Evolutionary conservation across 164 flowering plant genomes (phyloP).

Genomic region (Magnolia sinica): DNA sequence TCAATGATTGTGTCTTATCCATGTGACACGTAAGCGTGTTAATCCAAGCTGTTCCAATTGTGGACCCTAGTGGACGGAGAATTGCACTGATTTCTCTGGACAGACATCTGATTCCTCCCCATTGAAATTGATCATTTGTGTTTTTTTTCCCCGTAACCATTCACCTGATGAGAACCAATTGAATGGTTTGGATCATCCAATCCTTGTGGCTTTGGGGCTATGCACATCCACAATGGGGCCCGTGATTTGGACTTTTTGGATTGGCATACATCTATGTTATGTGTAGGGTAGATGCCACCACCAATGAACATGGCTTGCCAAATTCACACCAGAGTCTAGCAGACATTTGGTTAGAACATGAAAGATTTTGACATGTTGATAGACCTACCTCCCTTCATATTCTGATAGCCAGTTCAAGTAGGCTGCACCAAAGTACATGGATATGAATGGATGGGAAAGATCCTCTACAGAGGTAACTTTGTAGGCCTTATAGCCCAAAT

Average conservation of each 20-base stretch:
- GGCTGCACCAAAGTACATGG: slow-evolving; percentile 93
- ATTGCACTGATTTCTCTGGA: neutral
- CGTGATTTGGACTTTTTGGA: neutral
- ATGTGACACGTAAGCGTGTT: neutral
- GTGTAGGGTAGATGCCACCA: neutral
- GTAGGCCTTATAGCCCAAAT: slow-evolving; percentile 70
- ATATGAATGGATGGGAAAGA: slow-evolving; percentile 66
- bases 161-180: neutral
- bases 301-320: neutral
- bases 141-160: neutral
- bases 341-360: neutral
- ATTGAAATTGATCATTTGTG: neutral
- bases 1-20: neutral
- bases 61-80: neutral
- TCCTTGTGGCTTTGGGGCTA: neutral
- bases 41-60: neutral
- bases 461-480: slow-evolving; percentile 57
- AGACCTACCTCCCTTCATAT: slow-evolving; percentile 75
- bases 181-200: neutral
- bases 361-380: neutral
- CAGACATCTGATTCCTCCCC: neutral
- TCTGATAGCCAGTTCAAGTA: slow-evolving; percentile 70
- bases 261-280: neutral
- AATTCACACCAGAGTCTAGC: neutral
- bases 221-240: neutral